phyloP scores from a whole-genome alignment of 163 green algal genomes.

The Volvox carteri region DNA sequence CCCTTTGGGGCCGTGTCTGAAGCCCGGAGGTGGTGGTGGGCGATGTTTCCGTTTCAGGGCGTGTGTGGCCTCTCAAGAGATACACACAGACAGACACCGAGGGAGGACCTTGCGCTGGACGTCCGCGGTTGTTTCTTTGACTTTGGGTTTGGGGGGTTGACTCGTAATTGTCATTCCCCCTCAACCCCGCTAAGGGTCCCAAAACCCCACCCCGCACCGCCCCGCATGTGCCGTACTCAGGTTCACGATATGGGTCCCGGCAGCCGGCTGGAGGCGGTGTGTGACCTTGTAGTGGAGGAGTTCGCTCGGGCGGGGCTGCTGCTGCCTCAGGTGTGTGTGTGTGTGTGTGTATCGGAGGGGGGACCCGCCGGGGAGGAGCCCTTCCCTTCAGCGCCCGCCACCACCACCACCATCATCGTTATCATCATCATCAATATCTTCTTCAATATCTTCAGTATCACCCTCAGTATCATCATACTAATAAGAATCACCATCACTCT shows the following conservation, averaged over 20 bases:
- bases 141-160: too few relatives aligned
- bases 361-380: background rate
- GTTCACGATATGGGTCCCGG: conserved; percentile 56
- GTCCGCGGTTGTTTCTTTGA: background rate
- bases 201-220: background rate
- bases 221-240: conserved; percentile 15
- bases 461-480: background rate
- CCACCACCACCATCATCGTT: background rate
- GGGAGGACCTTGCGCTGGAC: background rate
- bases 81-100: background rate
- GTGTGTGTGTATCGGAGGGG: background rate
- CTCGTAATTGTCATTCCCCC: background rate
- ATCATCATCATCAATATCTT: background rate
- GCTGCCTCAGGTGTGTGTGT: conserved; percentile 50
- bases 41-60: background rate
- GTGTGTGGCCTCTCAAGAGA: too few relatives aligned
- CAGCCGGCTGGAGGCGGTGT: conserved; percentile 61
- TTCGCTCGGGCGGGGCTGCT: conserved; percentile 60
- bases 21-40: background rate
- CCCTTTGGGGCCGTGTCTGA: background rate
- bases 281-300: conserved; percentile 57
- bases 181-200: background rate
- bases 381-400: background rate
- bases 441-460: background rate
- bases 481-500: background rate